Evolutionary conservation across 2,329 filamentous ascomycete genomes (phyloP).

Genomic region (Xylaria sp.): DNA sequence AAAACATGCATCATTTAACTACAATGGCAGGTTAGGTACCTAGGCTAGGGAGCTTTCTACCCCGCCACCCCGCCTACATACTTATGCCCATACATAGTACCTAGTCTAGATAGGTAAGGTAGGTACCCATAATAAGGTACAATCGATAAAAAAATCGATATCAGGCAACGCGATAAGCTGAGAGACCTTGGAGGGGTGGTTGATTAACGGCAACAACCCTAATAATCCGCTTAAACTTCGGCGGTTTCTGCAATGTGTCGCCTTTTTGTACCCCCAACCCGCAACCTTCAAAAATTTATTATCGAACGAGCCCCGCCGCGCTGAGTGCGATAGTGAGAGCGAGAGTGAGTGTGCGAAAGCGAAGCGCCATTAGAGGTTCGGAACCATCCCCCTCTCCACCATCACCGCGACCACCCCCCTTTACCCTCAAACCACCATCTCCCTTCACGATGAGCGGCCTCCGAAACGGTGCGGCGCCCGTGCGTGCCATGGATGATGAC

Average conservation of each 20-base stretch:
- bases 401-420: slow-evolving; percentile 30
- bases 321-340: slow-evolving; percentile 20
- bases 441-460: slow-evolving; percentile 67
- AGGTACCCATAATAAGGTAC: background rate
- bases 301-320: slow-evolving; percentile 44
- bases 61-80: slow-evolving; percentile 34
- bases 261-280: slow-evolving; percentile 31
- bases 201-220: slow-evolving; percentile 43
- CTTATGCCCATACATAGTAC: no score
- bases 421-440: slow-evolving; percentile 29
- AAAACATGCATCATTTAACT: slow-evolving; percentile 8
- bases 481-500: slow-evolving; percentile 76
- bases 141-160: slow-evolving; percentile 30
- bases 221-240: slow-evolving; percentile 49
- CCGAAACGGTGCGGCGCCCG: slow-evolving; percentile 69
- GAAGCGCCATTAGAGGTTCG: slow-evolving; percentile 31
- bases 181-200: background rate
- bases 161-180: slow-evolving; percentile 14
- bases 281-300: slow-evolving; percentile 42
- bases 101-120: background rate
- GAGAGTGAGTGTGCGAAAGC: slow-evolving; percentile 20
- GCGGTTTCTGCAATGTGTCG: slow-evolving; percentile 37
- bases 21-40: background rate
- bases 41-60: slow-evolving; percentile 9
- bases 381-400: slow-evolving; percentile 40